Evolutionary conservation across 345 rosid species (phyloP).

Genomic region (Rhodomyrtus tomentosa): DNA sequence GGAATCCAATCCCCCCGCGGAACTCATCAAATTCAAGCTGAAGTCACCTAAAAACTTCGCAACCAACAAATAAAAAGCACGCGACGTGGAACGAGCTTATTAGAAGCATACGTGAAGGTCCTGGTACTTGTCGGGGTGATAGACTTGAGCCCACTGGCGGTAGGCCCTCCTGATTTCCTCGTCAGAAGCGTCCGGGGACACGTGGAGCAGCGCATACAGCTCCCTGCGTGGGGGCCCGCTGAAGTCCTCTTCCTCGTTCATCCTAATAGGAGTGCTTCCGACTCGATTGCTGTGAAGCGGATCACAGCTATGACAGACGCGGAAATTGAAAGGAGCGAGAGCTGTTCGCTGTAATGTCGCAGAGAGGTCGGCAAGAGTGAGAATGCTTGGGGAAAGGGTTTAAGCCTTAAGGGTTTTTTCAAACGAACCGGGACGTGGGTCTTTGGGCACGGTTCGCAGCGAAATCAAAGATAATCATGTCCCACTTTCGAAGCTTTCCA

Average conservation of each 20-base stretch:
- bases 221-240: slow-evolving; percentile 50
- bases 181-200: slow-evolving; percentile 85
- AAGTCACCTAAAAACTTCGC: neutral
- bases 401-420: neutral
- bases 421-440: neutral
- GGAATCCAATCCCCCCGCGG: neutral
- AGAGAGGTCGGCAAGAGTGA: neutral
- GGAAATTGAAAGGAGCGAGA: neutral
- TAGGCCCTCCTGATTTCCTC: slow-evolving; percentile 87
- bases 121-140: slow-evolving; percentile 93
- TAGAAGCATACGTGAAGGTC: slow-evolving; percentile 39
- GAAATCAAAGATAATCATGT: no score
- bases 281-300: neutral
- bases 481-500: no score
- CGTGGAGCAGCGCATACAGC: slow-evolving; percentile 75
- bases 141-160: slow-evolving; percentile 96
- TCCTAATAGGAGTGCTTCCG: neutral
- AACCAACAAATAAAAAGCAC: neutral
- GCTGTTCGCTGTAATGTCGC: neutral
- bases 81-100: neutral
- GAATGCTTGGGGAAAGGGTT: neutral
- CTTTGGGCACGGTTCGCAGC: no score
- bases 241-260: slow-evolving; percentile 6
- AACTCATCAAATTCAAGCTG: neutral
- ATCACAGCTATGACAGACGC: neutral